A percentile compares a stretch with the other conserved stretches of the same genome.
phyloP scores from a whole-genome alignment of 805 yeast species.

The Wickerhamiella kazuoi region DNA sequence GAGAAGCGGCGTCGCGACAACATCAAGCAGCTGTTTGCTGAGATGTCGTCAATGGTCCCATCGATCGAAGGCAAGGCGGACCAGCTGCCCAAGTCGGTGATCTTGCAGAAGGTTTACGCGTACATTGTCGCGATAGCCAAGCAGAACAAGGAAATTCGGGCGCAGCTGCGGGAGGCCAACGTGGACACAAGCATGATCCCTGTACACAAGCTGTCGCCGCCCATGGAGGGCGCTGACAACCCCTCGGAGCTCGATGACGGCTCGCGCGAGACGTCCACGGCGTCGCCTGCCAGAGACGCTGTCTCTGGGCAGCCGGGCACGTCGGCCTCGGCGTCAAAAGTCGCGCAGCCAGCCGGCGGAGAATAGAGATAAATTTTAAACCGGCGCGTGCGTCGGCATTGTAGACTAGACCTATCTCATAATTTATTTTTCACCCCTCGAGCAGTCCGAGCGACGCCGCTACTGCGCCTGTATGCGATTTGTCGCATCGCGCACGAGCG shows the following conservation, averaged over 20 bases:
- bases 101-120: slow-evolving; percentile 15
- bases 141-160: slow-evolving; percentile 16
- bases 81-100: slow-evolving; percentile 15
- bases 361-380: too few relatives aligned
- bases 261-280: neutral
- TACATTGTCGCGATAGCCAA: slow-evolving; percentile 13
- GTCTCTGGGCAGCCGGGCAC: too few relatives aligned
- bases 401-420: too few relatives aligned
- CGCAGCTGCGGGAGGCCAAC: slow-evolving; percentile 9
- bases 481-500: slow-evolving; percentile 56
- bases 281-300: neutral
- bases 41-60: slow-evolving; percentile 23
- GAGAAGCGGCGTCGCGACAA: slow-evolving; percentile 26
- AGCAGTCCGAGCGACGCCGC: too few relatives aligned
- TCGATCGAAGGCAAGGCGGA: slow-evolving; percentile 7
- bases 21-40: slow-evolving; percentile 24
- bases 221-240: neutral
- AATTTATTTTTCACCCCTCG: too few relatives aligned
- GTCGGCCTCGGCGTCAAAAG: too few relatives aligned
- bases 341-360: too few relatives aligned
- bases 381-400: too few relatives aligned
- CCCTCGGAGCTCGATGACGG: neutral
- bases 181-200: slow-evolving; percentile 9
- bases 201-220: slow-evolving; percentile 3
- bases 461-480: neutral